phyloP scores from a whole-genome alignment of 148 eudicot genomes.

The Arbutus unedo region DNA sequence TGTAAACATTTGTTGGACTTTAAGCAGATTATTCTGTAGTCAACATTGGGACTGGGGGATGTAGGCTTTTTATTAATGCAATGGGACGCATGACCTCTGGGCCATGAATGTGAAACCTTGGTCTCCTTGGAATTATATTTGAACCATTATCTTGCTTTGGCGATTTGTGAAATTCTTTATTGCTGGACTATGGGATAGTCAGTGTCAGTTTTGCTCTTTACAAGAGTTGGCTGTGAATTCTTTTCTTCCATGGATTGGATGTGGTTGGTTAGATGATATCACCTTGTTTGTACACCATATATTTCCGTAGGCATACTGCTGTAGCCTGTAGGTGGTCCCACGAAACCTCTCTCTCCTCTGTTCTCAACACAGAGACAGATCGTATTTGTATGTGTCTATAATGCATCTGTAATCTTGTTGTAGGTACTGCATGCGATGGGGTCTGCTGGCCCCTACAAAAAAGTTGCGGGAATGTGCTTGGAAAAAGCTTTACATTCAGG shows the following conservation, averaged over 20 bases:
- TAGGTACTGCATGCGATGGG: conserved; percentile 94
- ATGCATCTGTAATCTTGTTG: conserved; percentile 6
- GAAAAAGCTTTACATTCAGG: conserved; percentile 92
- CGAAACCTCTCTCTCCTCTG: no score
- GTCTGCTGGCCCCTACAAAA: conserved; percentile 53
- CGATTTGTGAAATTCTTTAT: background rate
- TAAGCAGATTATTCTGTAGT: background rate
- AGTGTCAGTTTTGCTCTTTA: background rate
- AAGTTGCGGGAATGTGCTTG: conserved; percentile 81
- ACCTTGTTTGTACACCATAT: background rate
- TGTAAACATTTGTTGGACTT: background rate
- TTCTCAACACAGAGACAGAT: no score
- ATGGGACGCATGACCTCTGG: background rate
- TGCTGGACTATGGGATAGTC: background rate
- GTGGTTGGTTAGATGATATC: background rate
- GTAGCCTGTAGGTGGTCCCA: background rate
- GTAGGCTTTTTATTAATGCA: background rate
- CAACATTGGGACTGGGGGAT: background rate
- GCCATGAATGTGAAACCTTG: background rate
- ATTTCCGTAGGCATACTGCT: background rate
- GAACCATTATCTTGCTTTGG: background rate
- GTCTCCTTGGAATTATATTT: background rate
- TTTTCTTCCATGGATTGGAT: background rate
- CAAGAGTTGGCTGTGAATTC: background rate
- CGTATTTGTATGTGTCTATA: background rate